Conservation (phyloP, 2,329 filamentous ascomycete genomes). For the Aspergillus sojae region DNA sequence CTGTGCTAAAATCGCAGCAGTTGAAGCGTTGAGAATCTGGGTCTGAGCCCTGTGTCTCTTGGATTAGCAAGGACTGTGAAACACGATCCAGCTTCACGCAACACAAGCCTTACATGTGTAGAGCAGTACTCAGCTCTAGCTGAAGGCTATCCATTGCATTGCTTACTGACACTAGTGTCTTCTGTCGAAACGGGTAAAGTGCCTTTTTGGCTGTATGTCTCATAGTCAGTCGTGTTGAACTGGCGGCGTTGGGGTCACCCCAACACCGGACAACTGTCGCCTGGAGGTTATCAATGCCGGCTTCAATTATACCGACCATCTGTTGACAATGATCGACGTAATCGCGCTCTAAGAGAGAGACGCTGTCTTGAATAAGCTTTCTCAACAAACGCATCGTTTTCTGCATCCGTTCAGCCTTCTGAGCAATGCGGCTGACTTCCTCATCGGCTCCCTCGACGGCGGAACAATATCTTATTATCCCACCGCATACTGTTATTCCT, state of each 20-base stretch:
- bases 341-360: neutral
- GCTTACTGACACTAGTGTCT: neutral
- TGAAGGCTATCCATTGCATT: neutral
- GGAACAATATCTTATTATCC: neutral
- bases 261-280: neutral
- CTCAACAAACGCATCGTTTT: neutral
- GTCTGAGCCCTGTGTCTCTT: neutral
- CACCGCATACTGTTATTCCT: neutral
- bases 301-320: neutral
- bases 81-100: too few relatives aligned
- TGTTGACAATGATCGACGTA: neutral
- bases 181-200: neutral
- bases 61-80: too few relatives aligned
- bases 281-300: neutral
- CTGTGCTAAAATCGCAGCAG: neutral
- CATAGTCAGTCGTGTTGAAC: neutral
- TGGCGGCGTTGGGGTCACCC: neutral
- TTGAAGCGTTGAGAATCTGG: neutral
- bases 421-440: neutral
- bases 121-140: neutral
- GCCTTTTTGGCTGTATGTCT: neutral
- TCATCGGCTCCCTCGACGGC: neutral
- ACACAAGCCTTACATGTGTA: neutral
- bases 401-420: neutral
- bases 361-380: neutral